Evolutionary conservation across 495 filamentous ascomycete species (phyloP).

Genomic region (Aspergillus homomorphus): DNA sequence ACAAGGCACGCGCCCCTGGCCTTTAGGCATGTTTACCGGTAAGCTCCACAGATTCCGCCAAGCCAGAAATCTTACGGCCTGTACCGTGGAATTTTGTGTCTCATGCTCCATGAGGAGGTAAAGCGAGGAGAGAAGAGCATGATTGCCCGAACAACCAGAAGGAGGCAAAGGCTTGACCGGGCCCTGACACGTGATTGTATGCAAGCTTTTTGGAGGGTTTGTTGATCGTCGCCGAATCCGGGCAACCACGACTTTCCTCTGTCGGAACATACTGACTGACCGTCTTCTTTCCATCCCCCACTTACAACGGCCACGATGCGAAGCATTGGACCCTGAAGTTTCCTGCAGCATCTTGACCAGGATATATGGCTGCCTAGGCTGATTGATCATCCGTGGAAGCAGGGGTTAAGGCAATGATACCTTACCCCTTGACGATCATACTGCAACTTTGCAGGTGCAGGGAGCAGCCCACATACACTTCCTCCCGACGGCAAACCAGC

Average conservation of each 20-base stretch:
- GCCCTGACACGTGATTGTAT: not conserved
- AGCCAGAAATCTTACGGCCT: conserved; percentile 6
- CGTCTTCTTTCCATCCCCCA: not conserved
- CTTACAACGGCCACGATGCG: not conserved
- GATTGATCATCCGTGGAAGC: not conserved
- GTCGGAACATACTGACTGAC: not conserved
- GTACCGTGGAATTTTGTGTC: conserved; percentile 8
- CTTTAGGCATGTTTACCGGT: not conserved
- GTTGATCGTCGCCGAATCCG: conserved; percentile 5
- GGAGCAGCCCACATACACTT: not conserved
- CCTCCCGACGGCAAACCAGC: not conserved
- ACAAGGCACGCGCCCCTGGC: not conserved
- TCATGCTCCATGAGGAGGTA: conserved; percentile 1
- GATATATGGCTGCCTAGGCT: conserved; percentile 1
- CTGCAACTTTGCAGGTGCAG: not conserved
- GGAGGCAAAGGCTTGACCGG: no score
- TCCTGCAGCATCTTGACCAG: not conserved
- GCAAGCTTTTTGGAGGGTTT: not conserved
- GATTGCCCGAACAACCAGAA: not conserved
- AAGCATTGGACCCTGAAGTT: not conserved
- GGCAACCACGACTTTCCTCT: conserved; percentile 3
- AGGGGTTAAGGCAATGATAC: conserved; percentile 3
- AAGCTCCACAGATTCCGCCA: conserved; percentile 2
- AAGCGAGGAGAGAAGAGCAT: not conserved
- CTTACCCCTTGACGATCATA: conserved; percentile 4